A percentile compares a stretch with the other conserved stretches of the same genome.
These are phyloP conservation scores for Schwanniomyces occidentalis DNA, from an alignment of 805 yeast species.

Conservation along the genomic window DNA sequence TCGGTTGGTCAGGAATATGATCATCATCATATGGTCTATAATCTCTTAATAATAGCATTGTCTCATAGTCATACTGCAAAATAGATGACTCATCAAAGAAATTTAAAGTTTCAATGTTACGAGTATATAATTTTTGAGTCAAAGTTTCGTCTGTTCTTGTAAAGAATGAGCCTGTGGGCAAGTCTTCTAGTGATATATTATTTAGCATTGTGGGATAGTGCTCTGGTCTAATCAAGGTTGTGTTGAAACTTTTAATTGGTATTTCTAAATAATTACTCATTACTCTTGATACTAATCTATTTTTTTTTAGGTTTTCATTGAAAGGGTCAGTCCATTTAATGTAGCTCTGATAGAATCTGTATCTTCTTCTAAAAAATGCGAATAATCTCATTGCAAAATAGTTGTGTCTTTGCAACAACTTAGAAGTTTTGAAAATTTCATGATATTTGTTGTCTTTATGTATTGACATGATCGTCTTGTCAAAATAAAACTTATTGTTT, in stretches of 20 bases:
- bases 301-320: constrained; percentile 8
- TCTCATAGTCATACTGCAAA: constrained; percentile 25
- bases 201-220: constrained; percentile 20
- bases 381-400: constrained; percentile 23
- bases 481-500: constrained; percentile 11
- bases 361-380: constrained; percentile 22
- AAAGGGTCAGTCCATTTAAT: constrained; percentile 17
- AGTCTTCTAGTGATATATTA: constrained; percentile 5
- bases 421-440: constrained; percentile 9
- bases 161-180: constrained; percentile 9
- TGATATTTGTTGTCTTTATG: constrained; percentile 9
- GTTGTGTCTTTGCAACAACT: constrained; percentile 23
- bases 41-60: constrained; percentile 24
- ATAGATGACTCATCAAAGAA: constrained; percentile 18
- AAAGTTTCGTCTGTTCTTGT: constrained; percentile 22
- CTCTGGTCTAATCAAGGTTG: constrained; percentile 25
- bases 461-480: constrained; percentile 8
- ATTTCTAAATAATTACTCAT: constrained; percentile 22
- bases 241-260: constrained; percentile 20
- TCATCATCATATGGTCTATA: constrained; percentile 20
- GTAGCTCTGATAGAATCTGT: constrained; percentile 16
- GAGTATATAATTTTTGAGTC: constrained; percentile 19
- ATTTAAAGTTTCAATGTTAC: constrained; percentile 27
- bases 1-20: constrained; percentile 4
- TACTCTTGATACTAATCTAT: constrained; percentile 14